Evolutionary conservation across 768 basidiomycete genomes (phyloP).

Genomic region (Clathrus columnatus): DNA sequence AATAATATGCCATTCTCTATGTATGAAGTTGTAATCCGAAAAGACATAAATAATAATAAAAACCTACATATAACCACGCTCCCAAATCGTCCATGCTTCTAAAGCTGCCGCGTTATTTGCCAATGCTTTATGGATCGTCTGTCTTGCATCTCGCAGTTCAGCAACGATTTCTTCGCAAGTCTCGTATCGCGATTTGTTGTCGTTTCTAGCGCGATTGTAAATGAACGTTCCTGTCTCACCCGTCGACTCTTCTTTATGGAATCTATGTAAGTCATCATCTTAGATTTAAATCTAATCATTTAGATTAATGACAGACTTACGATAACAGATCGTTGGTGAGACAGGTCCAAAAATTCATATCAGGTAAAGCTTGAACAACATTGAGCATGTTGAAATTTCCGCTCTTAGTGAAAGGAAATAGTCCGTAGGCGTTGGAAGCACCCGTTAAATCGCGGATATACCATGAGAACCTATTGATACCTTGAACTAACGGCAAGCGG

Average conservation of each 20-base stretch:
- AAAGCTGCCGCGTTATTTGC: not conserved
- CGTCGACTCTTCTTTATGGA: slow-evolving; percentile 1
- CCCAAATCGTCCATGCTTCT: not conserved
- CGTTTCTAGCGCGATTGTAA: not conserved
- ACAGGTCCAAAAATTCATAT: not conserved
- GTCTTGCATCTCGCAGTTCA: not conserved
- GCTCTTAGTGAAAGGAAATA: not conserved
- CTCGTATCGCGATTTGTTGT: not conserved
- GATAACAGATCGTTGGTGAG: slow-evolving; percentile 1
- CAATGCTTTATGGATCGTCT: not conserved
- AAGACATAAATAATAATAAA: not conserved
- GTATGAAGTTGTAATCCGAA: not conserved
- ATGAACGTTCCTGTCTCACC: slow-evolving; percentile 3
- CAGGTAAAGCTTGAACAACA: not conserved
- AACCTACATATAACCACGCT: not conserved
- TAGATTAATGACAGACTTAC: not conserved
- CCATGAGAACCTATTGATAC: not conserved
- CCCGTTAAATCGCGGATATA: not conserved
- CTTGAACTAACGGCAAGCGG: not conserved
- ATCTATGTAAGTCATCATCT: not conserved
- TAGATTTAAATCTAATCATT: not conserved
- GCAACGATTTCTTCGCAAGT: not conserved
- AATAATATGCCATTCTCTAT: not conserved
- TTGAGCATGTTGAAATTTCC: not conserved
- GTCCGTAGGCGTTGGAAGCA: not conserved